Conservation (phyloP, 306 rosid genomes). For the Cucurbita maxima region DNA sequence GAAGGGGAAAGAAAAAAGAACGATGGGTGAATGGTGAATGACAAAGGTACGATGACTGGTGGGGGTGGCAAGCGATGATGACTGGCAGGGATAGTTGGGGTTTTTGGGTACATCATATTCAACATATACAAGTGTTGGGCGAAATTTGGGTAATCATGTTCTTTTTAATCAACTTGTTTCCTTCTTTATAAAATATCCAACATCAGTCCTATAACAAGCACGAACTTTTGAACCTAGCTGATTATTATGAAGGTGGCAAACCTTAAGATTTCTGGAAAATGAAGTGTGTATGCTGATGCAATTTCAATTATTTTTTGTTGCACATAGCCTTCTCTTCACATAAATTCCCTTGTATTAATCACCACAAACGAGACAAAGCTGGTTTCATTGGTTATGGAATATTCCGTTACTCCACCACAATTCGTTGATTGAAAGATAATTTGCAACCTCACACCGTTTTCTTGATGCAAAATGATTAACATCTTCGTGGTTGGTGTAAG, state of each 20-base stretch:
- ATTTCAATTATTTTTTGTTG: not conserved
- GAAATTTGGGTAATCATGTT: too few species aligned
- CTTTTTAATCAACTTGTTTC: not conserved
- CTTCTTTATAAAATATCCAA: not conserved
- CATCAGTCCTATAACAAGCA: not conserved
- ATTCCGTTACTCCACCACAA: constrained; percentile 16
- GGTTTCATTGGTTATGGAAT: constrained; percentile 15
- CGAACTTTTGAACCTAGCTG: not conserved
- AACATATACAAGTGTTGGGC: too few species aligned
- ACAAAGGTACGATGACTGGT: too few species aligned
- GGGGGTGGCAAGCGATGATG: too few species aligned
- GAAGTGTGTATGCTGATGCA: not conserved
- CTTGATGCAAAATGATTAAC: constrained; percentile 24
- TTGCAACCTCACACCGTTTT: constrained; percentile 22
- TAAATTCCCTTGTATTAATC: not conserved
- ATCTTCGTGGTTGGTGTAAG: constrained; percentile 16
- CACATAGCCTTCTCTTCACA: not conserved
- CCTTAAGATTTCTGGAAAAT: not conserved
- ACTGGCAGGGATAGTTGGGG: too few species aligned
- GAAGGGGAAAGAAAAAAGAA: too few species aligned
- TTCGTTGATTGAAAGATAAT: constrained; percentile 13
- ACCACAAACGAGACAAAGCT: constrained; percentile 21
- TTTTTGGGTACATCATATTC: too few species aligned
- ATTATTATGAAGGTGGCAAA: not conserved
- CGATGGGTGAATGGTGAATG: too few species aligned